Base-by-base conservation (phyloP, 1,139 yeast genomes). In the Nakaseomyces delphensis region DNA sequence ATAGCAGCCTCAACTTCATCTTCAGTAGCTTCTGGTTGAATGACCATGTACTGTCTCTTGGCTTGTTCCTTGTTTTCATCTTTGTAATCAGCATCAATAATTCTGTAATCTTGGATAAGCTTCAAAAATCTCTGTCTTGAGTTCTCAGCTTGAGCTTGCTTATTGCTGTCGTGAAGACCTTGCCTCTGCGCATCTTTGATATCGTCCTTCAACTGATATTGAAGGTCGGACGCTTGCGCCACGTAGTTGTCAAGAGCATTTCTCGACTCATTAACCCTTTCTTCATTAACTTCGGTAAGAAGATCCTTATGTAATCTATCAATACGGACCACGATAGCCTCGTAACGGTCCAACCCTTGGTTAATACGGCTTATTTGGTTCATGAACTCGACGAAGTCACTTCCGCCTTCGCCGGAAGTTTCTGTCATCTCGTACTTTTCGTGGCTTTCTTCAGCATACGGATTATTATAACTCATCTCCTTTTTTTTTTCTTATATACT, bases 21-120 rank as follows among this genome's bases (percentile, higher is more conserved):
- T 24, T 83, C 85, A 18, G 93, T 75, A 23, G 97, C 96, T 49
- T 85, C 89, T 9, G 97, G 98, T 57, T 85, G 86, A 48, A 91
- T 91, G 57, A 91, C 84, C 60, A 79, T 79, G 69, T 83, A 87
- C 70, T 91, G 97, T 64, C 96, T 80, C 61, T 83, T 91, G 41
- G 96, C 95, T 58, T 85, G 95, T 48, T 77, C 77, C 64, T 83
- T 79, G 63, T 86, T 85, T 57, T 82, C 79, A 60, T 83, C 87
- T 52, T 89, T 76, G 70, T 84, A 87, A 59, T 82, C 78, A 51
- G 87, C 86, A 66, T 93, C 97, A 50, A 84, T 77, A 57, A 79
- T 74, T 63, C 95, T 79, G 69, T 85, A 87, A 59, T 79, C 85
- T 63, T 86, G 93, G 60, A 91, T 89, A 43, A 83, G 74, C 52